These are phyloP conservation scores for Neurospora sp. DNA, from an alignment of 2,329 filamentous ascomycete species.

Conservation along the genomic window DNA sequence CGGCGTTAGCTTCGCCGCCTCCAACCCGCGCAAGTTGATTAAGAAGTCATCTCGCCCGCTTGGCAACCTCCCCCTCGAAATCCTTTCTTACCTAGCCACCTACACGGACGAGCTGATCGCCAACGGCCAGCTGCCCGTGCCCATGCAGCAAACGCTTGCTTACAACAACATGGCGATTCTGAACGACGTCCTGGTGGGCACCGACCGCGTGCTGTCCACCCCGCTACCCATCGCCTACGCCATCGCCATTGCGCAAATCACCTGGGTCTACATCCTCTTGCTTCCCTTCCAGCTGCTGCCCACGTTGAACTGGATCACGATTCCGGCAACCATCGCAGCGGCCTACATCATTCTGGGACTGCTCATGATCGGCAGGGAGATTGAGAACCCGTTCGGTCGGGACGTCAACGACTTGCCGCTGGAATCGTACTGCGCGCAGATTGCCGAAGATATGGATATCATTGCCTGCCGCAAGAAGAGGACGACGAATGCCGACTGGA, in stretches of 20 bases:
- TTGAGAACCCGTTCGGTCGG: conserved; percentile 60
- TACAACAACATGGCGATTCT: conserved; percentile 41
- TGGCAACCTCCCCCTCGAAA: conserved; percentile 63
- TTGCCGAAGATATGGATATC: conserved; percentile 54
- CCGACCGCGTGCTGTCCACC: conserved; percentile 64
- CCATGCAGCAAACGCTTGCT: conserved; percentile 41
- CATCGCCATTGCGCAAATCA: conserved; percentile 68
- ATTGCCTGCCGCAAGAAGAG: conserved; percentile 42
- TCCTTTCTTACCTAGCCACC: conserved; percentile 53
- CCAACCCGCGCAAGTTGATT: conserved; percentile 59
- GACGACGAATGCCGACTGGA: conserved; percentile 41
- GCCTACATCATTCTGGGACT: conserved; percentile 66
- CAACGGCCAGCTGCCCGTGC: conserved; percentile 35
- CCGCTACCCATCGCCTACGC: conserved; percentile 64
- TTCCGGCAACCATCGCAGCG: conserved; percentile 54
- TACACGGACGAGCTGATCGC: conserved; percentile 49
- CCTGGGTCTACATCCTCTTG: conserved; percentile 63
- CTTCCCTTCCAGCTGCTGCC: conserved; percentile 62
- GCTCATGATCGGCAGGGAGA: conserved; percentile 55
- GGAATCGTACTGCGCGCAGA: conserved; percentile 54
- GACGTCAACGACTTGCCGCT: conserved; percentile 60
- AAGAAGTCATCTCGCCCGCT: conserved; percentile 57
- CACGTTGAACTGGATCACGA: conserved; percentile 56
- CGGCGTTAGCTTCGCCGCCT: conserved; percentile 56
- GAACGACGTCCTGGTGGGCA: conserved; percentile 56